Evolutionary conservation across 2,329 filamentous ascomycete species (phyloP).

Genomic region (Bipolaris oryzae): DNA sequence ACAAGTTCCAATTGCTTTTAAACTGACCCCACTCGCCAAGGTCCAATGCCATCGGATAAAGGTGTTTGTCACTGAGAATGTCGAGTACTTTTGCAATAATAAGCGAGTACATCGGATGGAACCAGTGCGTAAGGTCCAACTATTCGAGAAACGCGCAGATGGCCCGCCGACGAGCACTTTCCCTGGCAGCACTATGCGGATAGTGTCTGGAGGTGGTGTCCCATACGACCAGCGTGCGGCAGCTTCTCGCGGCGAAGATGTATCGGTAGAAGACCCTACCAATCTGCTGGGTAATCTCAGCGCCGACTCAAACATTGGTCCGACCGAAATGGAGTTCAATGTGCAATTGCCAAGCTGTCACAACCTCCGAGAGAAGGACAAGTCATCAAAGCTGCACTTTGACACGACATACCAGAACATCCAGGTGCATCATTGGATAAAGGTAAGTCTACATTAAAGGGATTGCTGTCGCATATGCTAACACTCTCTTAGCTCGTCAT

Average conservation of each 20-base stretch:
- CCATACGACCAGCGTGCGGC: slow-evolving; percentile 65
- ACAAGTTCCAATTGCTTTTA: slow-evolving; percentile 91
- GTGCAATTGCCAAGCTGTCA: slow-evolving; percentile 90
- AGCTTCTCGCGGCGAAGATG: slow-evolving; percentile 61
- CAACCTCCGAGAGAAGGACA: slow-evolving; percentile 76
- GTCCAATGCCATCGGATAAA: slow-evolving; percentile 93
- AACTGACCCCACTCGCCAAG: slow-evolving; percentile 88
- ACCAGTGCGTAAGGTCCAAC: slow-evolving; percentile 78
- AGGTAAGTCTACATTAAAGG: slow-evolving; percentile 61
- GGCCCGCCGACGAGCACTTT: slow-evolving; percentile 74
- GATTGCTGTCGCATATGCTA: slow-evolving; percentile 5
- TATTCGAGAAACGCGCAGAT: slow-evolving; percentile 88
- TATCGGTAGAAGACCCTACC: slow-evolving; percentile 60
- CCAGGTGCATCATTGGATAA: slow-evolving; percentile 95
- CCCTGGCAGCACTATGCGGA: slow-evolving; percentile 74
- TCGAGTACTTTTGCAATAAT: slow-evolving; percentile 89
- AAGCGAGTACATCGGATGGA: slow-evolving; percentile 85
- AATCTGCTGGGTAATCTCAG: slow-evolving; percentile 81
- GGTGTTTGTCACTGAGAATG: slow-evolving; percentile 86
- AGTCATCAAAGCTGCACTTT: slow-evolving; percentile 72
- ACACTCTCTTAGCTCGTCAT: slow-evolving; percentile 74
- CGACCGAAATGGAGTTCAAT: slow-evolving; percentile 93
- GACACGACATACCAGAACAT: slow-evolving; percentile 95
- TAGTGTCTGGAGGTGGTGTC: slow-evolving; percentile 81
- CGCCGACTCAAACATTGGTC: slow-evolving; percentile 76